These are phyloP conservation scores for Fusarium vanettenii DNA, from an alignment of 2,329 filamentous ascomycete genomes.

Conservation along the genomic window DNA sequence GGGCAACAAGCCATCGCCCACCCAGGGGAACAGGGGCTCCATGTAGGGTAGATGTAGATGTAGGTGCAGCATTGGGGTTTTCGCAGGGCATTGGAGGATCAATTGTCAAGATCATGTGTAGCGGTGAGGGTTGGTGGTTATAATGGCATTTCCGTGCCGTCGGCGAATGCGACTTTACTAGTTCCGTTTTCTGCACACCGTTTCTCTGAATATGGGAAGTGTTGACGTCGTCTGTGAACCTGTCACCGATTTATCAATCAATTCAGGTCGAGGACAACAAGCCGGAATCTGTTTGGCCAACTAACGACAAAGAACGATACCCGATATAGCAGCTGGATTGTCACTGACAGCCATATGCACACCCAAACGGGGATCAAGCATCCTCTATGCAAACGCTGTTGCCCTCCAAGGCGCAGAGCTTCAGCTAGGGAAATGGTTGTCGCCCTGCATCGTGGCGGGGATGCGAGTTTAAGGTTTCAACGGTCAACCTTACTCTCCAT, in stretches of 20 bases:
- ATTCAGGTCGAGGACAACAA: background rate
- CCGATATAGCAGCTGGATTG: background rate
- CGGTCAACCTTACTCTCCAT: conserved; percentile 29
- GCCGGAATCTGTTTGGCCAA: background rate
- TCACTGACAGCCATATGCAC: background rate
- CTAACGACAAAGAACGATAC: background rate
- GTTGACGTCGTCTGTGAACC: background rate
- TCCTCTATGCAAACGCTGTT: background rate
- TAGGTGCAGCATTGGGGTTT: background rate
- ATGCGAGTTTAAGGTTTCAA: conserved; percentile 31
- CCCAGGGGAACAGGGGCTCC: conserved; percentile 7
- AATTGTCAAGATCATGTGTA: background rate
- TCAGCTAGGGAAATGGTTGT: background rate
- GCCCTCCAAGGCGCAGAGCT: background rate
- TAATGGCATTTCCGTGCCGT: background rate
- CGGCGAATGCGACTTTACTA: background rate
- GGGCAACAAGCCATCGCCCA: conserved; percentile 27
- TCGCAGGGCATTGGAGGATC: background rate
- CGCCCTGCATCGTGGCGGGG: conserved; percentile 18
- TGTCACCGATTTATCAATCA: background rate
- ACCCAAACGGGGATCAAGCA: background rate
- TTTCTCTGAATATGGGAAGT: background rate
- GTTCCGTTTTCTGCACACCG: background rate
- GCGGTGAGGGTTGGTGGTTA: background rate
- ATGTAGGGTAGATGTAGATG: conserved; percentile 21